These are phyloP conservation scores for Aspergillus pseudoviridinutans DNA, from an alignment of 2,329 filamentous ascomycete genomes.

Conservation along the genomic window DNA sequence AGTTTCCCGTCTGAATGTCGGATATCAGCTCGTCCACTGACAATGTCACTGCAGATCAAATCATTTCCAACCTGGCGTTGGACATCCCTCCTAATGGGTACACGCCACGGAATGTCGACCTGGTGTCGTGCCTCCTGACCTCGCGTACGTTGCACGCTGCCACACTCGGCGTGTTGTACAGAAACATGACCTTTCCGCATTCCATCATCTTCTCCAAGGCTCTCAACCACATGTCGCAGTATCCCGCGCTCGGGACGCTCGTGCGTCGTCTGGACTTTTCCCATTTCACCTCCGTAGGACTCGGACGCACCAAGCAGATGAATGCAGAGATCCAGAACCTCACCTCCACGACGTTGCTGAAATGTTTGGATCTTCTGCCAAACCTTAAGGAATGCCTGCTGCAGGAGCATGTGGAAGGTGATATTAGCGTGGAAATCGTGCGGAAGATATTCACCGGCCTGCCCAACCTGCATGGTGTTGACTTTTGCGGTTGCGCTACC, in stretches of 20 bases:
- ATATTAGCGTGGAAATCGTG: slow-evolving; percentile 65
- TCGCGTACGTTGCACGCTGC: slow-evolving; percentile 70
- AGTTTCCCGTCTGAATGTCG: slow-evolving; percentile 29
- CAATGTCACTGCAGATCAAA: slow-evolving; percentile 51
- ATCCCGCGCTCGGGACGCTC: slow-evolving; percentile 67
- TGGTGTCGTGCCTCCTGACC: slow-evolving; percentile 71
- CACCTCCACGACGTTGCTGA: slow-evolving; percentile 66
- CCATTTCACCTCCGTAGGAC: slow-evolving; percentile 75
- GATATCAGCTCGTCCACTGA: slow-evolving; percentile 7
- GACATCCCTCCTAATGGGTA: slow-evolving; percentile 73
- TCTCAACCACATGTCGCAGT: slow-evolving; percentile 62
- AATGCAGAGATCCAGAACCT: slow-evolving; percentile 71
- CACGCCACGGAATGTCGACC: slow-evolving; percentile 70
- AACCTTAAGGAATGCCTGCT: slow-evolving; percentile 73
- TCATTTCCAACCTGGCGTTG: slow-evolving; percentile 69
- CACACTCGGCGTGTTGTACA: slow-evolving; percentile 71
- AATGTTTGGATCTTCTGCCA: slow-evolving; percentile 68
- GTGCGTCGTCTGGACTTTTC: slow-evolving; percentile 79
- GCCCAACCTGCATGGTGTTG: slow-evolving; percentile 61
- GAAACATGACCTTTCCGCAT: slow-evolving; percentile 76
- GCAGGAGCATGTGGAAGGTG: slow-evolving; percentile 77
- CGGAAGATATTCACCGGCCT: slow-evolving; percentile 67
- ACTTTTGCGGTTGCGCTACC: slow-evolving; percentile 74
- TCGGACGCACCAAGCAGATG: slow-evolving; percentile 71
- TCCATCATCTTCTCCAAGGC: slow-evolving; percentile 81